phyloP scores from a whole-genome alignment of 2,329 filamentous ascomycete species.

The Juglanconis oblonga region DNA sequence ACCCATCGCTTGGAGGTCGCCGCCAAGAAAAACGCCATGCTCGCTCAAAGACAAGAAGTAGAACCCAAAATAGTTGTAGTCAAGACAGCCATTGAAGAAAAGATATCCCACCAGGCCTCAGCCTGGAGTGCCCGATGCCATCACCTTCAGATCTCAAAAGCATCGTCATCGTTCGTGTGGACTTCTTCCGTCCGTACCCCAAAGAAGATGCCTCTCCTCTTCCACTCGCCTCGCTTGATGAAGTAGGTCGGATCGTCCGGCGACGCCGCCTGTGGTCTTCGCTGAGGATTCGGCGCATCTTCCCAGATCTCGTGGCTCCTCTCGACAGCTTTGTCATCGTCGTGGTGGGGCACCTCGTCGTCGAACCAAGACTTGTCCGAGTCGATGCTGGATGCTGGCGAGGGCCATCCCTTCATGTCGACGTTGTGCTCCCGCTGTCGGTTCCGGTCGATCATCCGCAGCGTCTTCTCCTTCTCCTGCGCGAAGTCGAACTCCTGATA shows the following conservation, averaged over 20 bases:
- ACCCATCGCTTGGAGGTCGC: not conserved
- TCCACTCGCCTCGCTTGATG: constrained; percentile 34
- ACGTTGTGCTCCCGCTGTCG: constrained; percentile 2
- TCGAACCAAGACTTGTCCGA: constrained; percentile 19
- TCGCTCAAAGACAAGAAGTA: not conserved
- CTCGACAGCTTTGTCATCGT: constrained; percentile 9
- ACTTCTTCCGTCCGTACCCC: constrained; percentile 14
- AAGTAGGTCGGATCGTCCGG: constrained; percentile 25
- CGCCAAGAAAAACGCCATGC: not conserved
- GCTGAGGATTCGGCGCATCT: constrained; percentile 12
- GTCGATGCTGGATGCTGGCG: constrained; percentile 18
- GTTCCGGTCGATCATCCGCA: constrained; percentile 6
- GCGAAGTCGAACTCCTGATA: constrained; percentile 34
- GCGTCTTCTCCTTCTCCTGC: constrained; percentile 21
- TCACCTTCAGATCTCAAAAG: constrained; percentile 21
- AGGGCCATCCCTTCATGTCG: constrained; percentile 15
- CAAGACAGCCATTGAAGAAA: not conserved
- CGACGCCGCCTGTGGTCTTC: constrained; percentile 20
- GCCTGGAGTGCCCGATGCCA: not conserved
- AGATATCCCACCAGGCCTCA: not conserved
- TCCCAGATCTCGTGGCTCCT: constrained; percentile 10
- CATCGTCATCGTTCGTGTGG: constrained; percentile 26
- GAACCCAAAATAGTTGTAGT: not conserved
- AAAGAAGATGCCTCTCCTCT: constrained; percentile 34
- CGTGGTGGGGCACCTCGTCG: not conserved